These are phyloP conservation scores for Spathaspora arborariae DNA, from an alignment of 805 yeast species.

Conservation along the genomic window DNA sequence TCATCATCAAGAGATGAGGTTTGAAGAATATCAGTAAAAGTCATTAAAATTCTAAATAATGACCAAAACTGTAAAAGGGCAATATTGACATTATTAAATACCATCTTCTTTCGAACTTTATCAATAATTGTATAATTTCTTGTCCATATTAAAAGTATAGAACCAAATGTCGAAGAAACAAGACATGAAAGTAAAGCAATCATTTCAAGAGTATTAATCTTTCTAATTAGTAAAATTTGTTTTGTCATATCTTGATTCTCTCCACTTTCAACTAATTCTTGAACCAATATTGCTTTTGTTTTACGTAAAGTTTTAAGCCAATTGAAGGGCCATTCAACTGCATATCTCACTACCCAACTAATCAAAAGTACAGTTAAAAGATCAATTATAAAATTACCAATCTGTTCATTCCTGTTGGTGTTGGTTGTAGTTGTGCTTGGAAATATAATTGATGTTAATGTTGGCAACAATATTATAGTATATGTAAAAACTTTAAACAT, in stretches of 20 bases:
- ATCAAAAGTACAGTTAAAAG: constrained; percentile 26
- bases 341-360: constrained; percentile 29
- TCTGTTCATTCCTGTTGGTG: constrained; percentile 12
- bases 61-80: constrained; percentile 24
- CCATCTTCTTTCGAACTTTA: constrained; percentile 19
- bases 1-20: constrained; percentile 5
- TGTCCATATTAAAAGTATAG: constrained; percentile 24
- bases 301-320: constrained; percentile 28
- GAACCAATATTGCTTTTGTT: constrained; percentile 12
- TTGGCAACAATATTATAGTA: constrained; percentile 20
- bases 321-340: constrained; percentile 42
- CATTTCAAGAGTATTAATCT: constrained; percentile 14
- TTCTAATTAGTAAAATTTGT: constrained; percentile 10
- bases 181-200: constrained; percentile 23
- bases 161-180: constrained; percentile 23
- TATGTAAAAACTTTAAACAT: constrained; percentile 17
- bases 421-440: constrained; percentile 16
- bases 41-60: constrained; percentile 7
- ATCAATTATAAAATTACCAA: constrained; percentile 28
- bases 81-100: constrained; percentile 36
- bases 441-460: constrained; percentile 20
- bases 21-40: constrained; percentile 8
- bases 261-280: constrained; percentile 6
- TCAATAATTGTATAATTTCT: constrained; percentile 23
- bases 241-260: constrained; percentile 1